Percentiles rank a stretch among this genome's conserved stretches.
phyloP scores from a whole-genome alignment of 129 eudicot species.

The Flaveria ramosissima region DNA sequence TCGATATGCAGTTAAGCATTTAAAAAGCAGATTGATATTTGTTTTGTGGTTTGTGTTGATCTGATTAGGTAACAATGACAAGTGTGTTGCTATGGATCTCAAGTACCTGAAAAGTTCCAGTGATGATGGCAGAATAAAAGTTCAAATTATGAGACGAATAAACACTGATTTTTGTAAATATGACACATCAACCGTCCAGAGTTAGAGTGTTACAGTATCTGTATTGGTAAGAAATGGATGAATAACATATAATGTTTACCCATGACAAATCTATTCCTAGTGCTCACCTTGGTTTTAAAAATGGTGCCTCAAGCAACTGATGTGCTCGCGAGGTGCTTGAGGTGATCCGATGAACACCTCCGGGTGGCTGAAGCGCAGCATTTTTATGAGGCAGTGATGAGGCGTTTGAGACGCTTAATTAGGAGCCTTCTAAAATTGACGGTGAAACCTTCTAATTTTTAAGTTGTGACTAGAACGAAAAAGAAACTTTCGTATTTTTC shows the following conservation, averaged over 20 bases:
- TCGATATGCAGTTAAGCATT: neutral
- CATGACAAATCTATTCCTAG: constrained; percentile 40
- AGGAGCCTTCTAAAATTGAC: no score
- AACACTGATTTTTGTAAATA: constrained; percentile 26
- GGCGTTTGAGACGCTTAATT: no score
- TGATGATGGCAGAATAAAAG: neutral
- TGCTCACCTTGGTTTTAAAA: constrained; percentile 21
- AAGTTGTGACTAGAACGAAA: no score
- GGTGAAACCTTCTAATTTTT: no score
- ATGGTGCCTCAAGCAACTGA: no score
- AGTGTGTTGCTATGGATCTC: constrained; percentile 68
- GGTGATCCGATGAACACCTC: neutral
- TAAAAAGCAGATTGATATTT: neutral
- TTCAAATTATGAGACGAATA: neutral
- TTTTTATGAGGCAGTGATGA: no score
- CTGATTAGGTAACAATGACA: constrained; percentile 60
- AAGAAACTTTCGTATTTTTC: no score
- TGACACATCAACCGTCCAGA: constrained; percentile 78
- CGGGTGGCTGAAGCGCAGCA: no score
- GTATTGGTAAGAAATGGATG: constrained; percentile 54
- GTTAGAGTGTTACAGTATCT: constrained; percentile 70
- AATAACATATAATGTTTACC: constrained; percentile 49
- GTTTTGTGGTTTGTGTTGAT: neutral
- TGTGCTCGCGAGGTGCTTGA: neutral
- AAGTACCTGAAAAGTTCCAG: no score